Base-by-base conservation (phyloP, 1,284 basidiomycete genomes). In the Lentinus polychrous region DNA sequence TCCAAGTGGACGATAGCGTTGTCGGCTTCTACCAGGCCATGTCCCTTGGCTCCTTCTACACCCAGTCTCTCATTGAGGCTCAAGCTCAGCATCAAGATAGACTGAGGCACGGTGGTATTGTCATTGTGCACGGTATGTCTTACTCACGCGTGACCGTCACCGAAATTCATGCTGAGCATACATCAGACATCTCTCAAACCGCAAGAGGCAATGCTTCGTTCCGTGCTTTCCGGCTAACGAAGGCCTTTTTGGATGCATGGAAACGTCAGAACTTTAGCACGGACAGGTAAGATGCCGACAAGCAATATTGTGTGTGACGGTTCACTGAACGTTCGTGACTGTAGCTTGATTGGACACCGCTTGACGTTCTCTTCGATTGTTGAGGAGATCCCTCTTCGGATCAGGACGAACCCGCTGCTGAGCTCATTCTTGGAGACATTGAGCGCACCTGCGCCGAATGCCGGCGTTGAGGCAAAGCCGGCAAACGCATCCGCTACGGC, bases 21-120 rank as follows among this genome's bases (percentile, higher is more conserved):
- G 91, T 99, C 49, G 96, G 96, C 39, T 93, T 97, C 68, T 99
- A 99, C 75, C 92, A 96, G 66, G 88, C 87, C 41, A 91, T 86
- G 41, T 82, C 85, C 15, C 76, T 92, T 45, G 92, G 93, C 35
- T 92, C 92, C n/a, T 97, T 95, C 68, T 86, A 91, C 69, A 89
- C 85, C 60, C 89, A 93, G 63, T 81, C 82, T n/a, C 71, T 96
- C 42, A 76, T 98, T 45, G 92, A 97, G 53, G 88, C 91, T 12
- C 88, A 96, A 65, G 83, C 86, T 34, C 79, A 89, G 58, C 86
- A 86, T 62, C 88, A 87, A 67, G 86, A 83, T 47, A 82, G 77
- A 60, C 72, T 86, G 63, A 74, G 91, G 67, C 83, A 94, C 66
- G 86, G 91, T 31, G 91, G 92, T n/a, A 74, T 96, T 47, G 85